phyloP scores from a whole-genome alignment of 2,329 filamentous ascomycete genomes.

The Scytalidium sp. region DNA sequence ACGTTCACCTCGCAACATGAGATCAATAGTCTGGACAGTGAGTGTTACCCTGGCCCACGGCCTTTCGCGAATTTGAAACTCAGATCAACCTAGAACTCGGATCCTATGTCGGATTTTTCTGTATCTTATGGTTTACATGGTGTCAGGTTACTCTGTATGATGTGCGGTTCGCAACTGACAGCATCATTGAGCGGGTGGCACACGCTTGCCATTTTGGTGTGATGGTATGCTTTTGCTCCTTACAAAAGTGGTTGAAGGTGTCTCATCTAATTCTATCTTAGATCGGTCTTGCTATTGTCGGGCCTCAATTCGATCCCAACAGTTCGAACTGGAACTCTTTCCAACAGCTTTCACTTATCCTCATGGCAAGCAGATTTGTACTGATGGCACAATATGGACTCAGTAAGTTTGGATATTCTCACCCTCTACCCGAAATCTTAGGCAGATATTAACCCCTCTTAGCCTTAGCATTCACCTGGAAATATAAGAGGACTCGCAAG shows the following conservation, averaged over 20 bases:
- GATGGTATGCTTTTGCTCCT: conserved; percentile 46
- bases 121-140: conserved; percentile 53
- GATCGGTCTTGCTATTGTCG: conserved; percentile 41
- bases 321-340: conserved; percentile 9
- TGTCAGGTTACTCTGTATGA: conserved; percentile 56
- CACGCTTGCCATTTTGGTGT: conserved; percentile 52
- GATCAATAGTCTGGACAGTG: conserved; percentile 41
- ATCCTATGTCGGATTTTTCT: conserved; percentile 52
- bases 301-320: conserved; percentile 35
- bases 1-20: conserved; percentile 54
- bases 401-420: conserved; percentile 26
- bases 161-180: conserved; percentile 54
- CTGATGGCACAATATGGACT: conserved; percentile 33
- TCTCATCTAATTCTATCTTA: not conserved
- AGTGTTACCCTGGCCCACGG: not conserved
- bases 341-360: conserved; percentile 30
- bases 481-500: conserved; percentile 15
- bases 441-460: not conserved
- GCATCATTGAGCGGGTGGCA: conserved; percentile 49
- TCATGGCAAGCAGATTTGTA: conserved; percentile 33
- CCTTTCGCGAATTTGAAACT: conserved; percentile 21
- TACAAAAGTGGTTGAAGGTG: not conserved
- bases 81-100: conserved; percentile 31
- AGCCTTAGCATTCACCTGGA: conserved; percentile 12
- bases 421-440: conserved; percentile 18